Percentiles rank a stretch among this genome's conserved stretches.
Conservation (phyloP, 2,329 filamentous ascomycete species). For the Ophiostoma sp. region DNA sequence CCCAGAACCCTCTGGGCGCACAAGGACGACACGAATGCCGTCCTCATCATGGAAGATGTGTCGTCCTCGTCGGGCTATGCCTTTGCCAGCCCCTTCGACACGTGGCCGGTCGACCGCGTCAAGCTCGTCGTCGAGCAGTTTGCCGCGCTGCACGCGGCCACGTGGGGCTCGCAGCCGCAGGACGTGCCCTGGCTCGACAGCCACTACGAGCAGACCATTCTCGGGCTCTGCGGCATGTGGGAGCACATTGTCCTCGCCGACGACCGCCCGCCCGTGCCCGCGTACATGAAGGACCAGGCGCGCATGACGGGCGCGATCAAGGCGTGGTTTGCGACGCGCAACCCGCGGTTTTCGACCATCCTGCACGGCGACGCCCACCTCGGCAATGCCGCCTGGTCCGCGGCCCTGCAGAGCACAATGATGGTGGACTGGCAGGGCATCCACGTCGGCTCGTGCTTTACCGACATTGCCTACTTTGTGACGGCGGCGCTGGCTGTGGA, state of each 20-base stretch:
- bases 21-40: too few species aligned
- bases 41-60: too few species aligned
- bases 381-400: neutral
- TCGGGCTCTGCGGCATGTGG: neutral
- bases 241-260: neutral
- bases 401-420: neutral
- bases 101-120: too few species aligned
- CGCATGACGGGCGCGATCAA: neutral
- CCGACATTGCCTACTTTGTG: neutral
- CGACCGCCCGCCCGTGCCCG: neutral
- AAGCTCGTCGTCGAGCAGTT: too few species aligned
- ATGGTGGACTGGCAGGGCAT: neutral
- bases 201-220: neutral
- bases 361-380: neutral
- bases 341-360: neutral
- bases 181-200: neutral
- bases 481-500: neutral
- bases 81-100: too few species aligned
- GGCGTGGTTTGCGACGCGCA: neutral
- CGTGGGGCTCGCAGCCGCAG: neutral
- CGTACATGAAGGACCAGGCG: conserved; percentile 31
- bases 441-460: neutral
- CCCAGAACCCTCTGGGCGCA: too few species aligned
- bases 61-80: too few species aligned
- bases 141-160: neutral